A percentile compares a stretch with the other conserved stretches of the same genome.
Evolutionary conservation across 108 stramenopile species (phyloP).

Genomic region (Schizochytrium sp.): DNA sequence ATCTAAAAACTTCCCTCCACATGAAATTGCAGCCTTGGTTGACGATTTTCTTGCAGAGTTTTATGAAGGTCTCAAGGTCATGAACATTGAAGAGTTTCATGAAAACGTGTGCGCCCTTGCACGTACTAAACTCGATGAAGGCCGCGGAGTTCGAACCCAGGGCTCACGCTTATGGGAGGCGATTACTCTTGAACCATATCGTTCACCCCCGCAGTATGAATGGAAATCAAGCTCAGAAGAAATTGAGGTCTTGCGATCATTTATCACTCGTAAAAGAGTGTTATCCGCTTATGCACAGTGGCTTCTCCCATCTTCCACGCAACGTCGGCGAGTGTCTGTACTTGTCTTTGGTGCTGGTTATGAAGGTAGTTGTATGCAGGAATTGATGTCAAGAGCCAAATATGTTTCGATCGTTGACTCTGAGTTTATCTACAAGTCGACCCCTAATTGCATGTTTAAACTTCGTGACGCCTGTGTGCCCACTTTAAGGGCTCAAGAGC

Average conservation of each 20-base stretch:
- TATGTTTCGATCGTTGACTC: slow-evolving; percentile 45
- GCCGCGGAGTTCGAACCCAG: not conserved
- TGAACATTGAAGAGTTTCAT: slow-evolving; percentile 4
- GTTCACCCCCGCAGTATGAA: not conserved
- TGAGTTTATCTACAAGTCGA: not conserved
- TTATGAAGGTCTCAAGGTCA: not conserved
- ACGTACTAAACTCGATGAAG: slow-evolving; percentile 5
- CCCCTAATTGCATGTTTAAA: not conserved
- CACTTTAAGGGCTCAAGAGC: not conserved
- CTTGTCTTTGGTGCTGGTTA: slow-evolving; percentile 21
- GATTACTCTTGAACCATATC: not conserved
- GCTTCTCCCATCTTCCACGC: not conserved
- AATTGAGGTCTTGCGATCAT: slow-evolving; percentile 5
- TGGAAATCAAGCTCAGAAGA: slow-evolving; percentile 51
- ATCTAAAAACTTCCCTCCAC: slow-evolving; percentile 24
- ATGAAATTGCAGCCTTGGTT: slow-evolving; percentile 23
- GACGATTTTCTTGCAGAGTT: not conserved
- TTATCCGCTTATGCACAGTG: slow-evolving; percentile 25
- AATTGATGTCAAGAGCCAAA: slow-evolving; percentile 13
- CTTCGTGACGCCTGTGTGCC: slow-evolving; percentile 8
- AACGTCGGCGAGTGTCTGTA: slow-evolving; percentile 37
- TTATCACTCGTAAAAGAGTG: not conserved
- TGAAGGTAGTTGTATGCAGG: not conserved
- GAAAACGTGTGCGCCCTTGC: slow-evolving; percentile 39
- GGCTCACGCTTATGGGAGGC: not conserved